phyloP scores from a whole-genome alignment of 2,329 filamentous ascomycete genomes.

The Aspergillus novoparasiticus region DNA sequence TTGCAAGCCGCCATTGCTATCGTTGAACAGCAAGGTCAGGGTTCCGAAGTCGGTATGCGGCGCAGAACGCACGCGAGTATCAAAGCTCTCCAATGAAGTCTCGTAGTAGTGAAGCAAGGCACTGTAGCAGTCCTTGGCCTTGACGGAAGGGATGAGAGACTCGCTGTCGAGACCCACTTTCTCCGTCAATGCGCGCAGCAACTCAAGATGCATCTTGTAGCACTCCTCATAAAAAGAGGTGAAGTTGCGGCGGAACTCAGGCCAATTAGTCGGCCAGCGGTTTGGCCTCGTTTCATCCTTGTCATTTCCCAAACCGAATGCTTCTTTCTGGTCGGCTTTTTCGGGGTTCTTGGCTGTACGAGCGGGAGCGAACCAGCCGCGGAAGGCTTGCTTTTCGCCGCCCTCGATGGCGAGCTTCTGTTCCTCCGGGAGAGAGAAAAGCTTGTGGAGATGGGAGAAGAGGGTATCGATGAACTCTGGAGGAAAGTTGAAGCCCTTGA shows the following conservation, averaged over 20 bases:
- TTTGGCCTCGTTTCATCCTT: slow-evolving; percentile 9
- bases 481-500: slow-evolving; percentile 7
- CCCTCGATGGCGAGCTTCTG: slow-evolving; percentile 6
- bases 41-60: slow-evolving; percentile 11
- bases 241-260: slow-evolving; percentile 8
- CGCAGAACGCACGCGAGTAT: slow-evolving; percentile 1
- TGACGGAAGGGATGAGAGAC: slow-evolving; percentile 7
- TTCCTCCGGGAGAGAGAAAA: slow-evolving; percentile 6
- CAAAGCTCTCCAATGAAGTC: neutral
- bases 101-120: slow-evolving; percentile 10
- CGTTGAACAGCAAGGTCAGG: slow-evolving; percentile 9
- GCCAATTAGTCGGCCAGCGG: slow-evolving; percentile 7
- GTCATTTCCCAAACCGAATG: slow-evolving; percentile 8
- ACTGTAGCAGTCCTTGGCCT: slow-evolving; percentile 8
- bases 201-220: slow-evolving; percentile 6
- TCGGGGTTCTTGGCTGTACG: slow-evolving; percentile 4
- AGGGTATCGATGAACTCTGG: slow-evolving; percentile 5
- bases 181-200: slow-evolving; percentile 7
- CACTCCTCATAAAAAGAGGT: slow-evolving; percentile 11
- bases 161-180: slow-evolving; percentile 6
- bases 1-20: slow-evolving; percentile 7
- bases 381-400: slow-evolving; percentile 9
- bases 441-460: slow-evolving; percentile 2
- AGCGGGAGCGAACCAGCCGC: slow-evolving; percentile 9
- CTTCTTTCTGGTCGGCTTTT: slow-evolving; percentile 10